These are phyloP conservation scores for Phascolomyces articulosus DNA, from an alignment of 371 early-diverging fungal genomes.

Conservation along the genomic window DNA sequence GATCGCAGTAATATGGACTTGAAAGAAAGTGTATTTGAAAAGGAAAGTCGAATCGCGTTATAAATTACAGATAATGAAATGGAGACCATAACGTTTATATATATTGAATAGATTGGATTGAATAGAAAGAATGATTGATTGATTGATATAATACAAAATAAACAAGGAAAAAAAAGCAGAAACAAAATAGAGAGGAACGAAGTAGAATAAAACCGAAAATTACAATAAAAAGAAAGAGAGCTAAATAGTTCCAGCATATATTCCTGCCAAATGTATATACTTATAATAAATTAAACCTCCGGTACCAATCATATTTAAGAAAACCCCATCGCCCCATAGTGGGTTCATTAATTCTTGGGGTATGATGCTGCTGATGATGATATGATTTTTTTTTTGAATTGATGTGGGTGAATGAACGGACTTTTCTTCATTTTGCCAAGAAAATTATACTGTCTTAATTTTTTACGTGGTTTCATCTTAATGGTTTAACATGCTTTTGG, in stretches of 20 bases:
- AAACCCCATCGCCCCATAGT: neutral
- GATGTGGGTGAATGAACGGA: too few relatives aligned
- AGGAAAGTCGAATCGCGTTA: conserved; percentile 7
- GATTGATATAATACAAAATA: conserved; percentile 2
- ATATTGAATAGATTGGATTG: neutral
- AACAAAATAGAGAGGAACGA: neutral
- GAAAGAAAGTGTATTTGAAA: conserved; percentile 1
- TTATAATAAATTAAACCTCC: neutral
- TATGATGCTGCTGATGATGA: too few relatives aligned
- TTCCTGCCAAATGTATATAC: conserved; percentile 1
- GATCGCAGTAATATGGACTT: conserved; percentile 1
- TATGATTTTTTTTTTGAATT: too few relatives aligned
- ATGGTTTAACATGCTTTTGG: neutral
- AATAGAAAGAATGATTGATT: conserved; percentile 8
- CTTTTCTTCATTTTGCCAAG: neutral
- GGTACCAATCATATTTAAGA: neutral
- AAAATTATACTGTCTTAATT: neutral
- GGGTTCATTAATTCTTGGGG: too few relatives aligned
- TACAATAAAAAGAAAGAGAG: too few relatives aligned
- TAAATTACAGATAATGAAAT: conserved; percentile 10
- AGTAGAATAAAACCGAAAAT: conserved; percentile 6
- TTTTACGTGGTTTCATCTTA: neutral
- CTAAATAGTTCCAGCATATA: neutral
- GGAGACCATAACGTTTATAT: conserved; percentile 7
- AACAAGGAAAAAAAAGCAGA: neutral